Base-by-base conservation (phyloP, 441 rosid species). In the Omphalea diandra region DNA sequence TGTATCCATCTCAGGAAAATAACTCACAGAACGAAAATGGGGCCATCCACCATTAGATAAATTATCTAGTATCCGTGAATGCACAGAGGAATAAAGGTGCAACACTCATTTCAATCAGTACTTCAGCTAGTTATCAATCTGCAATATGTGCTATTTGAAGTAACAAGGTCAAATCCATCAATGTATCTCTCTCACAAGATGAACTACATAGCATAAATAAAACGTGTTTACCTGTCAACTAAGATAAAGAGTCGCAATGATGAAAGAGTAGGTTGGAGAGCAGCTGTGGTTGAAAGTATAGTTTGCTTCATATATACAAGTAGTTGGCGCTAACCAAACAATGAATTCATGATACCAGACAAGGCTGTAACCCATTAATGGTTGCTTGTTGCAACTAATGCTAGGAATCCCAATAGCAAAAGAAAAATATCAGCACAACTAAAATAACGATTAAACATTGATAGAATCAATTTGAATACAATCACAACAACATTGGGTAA, bases 1-100 rank as follows among this genome's bases (percentile, higher is more conserved):
- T 53, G 40, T 27, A 32, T 41, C 41, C 54, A 46, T 68, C 7
- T 62, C 68, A 50, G 59, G 38, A 49, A 47, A 65, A 18, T 38
- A 47, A 15, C 27, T 50, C 29, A 52, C 31, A 31, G 38, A 33
- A 47, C 60, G n/a, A 50, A 26, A 46, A 3, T 1, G 17, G 44
- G 63, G 58, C 36, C 62, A 32, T 47, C 5, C 54, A 29, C 44
- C 49, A 36, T 15, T 7, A 11, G 50, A 26, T 15, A 14, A 67
- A 67, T 10, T 2, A 8, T 40, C 8, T 17, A 3, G 12, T n/a
- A 9, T 54, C 36, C 26, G 27, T 67, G 62, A 54, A 36, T 26
- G 5, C 47, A 67, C 60, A 49, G 33, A 3, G 22, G 46, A 50
- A 26, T 27, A 27, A 38, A 11, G n/a, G n/a, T n/a, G n/a, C n/a